Conservation (phyloP, 108 stramenopile species). For the Cyclostephanos tholiformis region DNA sequence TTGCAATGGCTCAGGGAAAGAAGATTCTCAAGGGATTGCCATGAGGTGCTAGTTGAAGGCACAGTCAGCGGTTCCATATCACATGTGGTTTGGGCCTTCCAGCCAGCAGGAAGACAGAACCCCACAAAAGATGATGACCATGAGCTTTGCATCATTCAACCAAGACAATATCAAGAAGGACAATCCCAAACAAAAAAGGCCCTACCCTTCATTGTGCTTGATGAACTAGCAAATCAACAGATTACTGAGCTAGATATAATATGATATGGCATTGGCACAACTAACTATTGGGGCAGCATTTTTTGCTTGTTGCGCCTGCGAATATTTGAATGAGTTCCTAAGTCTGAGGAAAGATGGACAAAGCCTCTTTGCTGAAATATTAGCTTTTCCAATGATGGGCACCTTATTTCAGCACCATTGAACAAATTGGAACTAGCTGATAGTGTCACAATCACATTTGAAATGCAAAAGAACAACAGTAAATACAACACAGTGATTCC, state of each 20-base stretch:
- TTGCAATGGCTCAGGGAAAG: too few species aligned
- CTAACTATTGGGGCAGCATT: constrained; percentile 6
- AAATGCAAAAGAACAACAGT: constrained; percentile 25
- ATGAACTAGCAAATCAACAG: constrained; percentile 12
- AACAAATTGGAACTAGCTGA: constrained; percentile 14
- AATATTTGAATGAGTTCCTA: constrained; percentile 30
- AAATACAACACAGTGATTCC: constrained; percentile 13
- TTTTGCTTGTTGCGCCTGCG: constrained; percentile 25
- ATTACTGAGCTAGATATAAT: constrained; percentile 1
- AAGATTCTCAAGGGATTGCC: too few species aligned
- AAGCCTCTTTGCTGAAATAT: too few species aligned
- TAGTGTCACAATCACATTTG: constrained; percentile 35
- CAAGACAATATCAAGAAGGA: too few species aligned
- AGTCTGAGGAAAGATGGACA: background rate
- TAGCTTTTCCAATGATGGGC: background rate
- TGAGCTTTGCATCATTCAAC: too few species aligned
- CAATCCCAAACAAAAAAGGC: too few species aligned
- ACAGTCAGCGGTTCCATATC: too few species aligned
- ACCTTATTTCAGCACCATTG: background rate
- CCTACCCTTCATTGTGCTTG: too few species aligned
- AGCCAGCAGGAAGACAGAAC: too few species aligned
- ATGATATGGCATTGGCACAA: background rate
- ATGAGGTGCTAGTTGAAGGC: too few species aligned
- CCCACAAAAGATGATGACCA: too few species aligned
- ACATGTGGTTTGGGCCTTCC: too few species aligned